Evolutionary conservation across 148 eudicot genomes (phyloP), one percentile per base, ranked within the genome.

Genomic region (Limonium bicolor): DNA sequence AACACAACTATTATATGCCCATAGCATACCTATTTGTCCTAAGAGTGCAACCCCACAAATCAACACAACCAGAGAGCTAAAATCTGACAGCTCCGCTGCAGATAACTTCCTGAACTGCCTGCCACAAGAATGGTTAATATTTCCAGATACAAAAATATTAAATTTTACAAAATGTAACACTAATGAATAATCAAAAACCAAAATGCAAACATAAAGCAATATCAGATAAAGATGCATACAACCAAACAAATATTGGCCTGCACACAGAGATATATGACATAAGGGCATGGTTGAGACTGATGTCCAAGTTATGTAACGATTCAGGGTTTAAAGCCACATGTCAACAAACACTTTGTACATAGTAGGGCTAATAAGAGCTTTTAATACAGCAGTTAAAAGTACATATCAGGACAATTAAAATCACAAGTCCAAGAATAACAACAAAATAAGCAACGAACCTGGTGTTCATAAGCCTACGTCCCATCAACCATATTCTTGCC

Each of bases 61-160:
- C 55, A 88, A 62, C 42, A 75, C 73, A 29, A 75, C 28, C 53
- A 83, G 72, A 60, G 81, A 88, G 46, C 92, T 84, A 51, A 84
- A 64, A 67, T 84, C 94, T 36, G 95, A 80, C 31, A 80, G 65
- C 65, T 88, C 97, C 12, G 78, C 68, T 35, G 86, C 70, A 25
- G 95, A 80, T 63, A 60, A 87, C 48, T 53, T 80, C 76, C 64
- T 77, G 51, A 67, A 60, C 73, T 80, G 84, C 87, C 97, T 88
- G 85, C 73, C 80, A 77, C 58, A 55, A 59, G 35, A 27, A 63
- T 48, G 65, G 56, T 71, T 62, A 68, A 49, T 30, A 46, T 28
- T 41, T 21, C 24, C 48, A 33, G 50, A 48, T 33, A 13, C 31
- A 33, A 24, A 18, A 18, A 5, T 4, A 34, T 7, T 31, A 5